Percentiles rank a stretch among this genome's conserved stretches.
These are phyloP conservation scores for Yamadazyma endophytica DNA, from an alignment of 805 yeast species.

Conservation along the genomic window DNA sequence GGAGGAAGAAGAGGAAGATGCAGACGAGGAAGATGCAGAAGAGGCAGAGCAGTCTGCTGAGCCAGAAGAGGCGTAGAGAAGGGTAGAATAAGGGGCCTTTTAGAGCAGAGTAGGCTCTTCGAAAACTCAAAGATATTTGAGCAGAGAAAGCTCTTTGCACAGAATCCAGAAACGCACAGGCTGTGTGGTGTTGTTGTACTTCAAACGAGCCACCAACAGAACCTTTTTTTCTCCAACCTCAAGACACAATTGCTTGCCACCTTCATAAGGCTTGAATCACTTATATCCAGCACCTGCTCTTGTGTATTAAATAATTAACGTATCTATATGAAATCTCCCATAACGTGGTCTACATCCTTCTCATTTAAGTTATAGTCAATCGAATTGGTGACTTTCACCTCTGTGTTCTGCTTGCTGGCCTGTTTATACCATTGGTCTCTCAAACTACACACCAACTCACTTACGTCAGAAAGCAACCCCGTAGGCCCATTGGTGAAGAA, in stretches of 20 bases:
- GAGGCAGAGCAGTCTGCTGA: background rate
- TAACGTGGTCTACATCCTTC: constrained; percentile 6
- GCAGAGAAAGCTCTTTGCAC: too few species aligned
- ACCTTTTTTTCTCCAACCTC: too few species aligned
- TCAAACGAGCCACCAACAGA: too few species aligned
- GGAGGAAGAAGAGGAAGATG: constrained; percentile 17
- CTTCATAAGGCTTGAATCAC: too few species aligned
- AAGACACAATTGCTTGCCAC: too few species aligned
- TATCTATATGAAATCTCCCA: constrained; percentile 11
- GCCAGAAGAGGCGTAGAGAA: background rate
- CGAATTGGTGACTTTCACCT: background rate
- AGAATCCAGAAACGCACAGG: too few species aligned
- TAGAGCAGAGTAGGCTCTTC: too few species aligned
- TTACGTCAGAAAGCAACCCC: constrained; percentile 61
- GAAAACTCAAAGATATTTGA: too few species aligned
- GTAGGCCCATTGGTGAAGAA: constrained; percentile 62
- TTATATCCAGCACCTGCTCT: constrained; percentile 1
- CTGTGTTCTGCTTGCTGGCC: constrained; percentile 2
- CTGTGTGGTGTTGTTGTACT: too few species aligned
- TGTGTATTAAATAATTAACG: background rate
- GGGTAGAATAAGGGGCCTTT: background rate
- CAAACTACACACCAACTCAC: constrained; percentile 52
- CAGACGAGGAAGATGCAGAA: background rate
- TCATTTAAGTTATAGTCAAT: constrained; percentile 3
- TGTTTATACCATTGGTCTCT: constrained; percentile 31